Evolutionary conservation across 345 rosid species (phyloP).

Genomic region (Physaria fendleri): DNA sequence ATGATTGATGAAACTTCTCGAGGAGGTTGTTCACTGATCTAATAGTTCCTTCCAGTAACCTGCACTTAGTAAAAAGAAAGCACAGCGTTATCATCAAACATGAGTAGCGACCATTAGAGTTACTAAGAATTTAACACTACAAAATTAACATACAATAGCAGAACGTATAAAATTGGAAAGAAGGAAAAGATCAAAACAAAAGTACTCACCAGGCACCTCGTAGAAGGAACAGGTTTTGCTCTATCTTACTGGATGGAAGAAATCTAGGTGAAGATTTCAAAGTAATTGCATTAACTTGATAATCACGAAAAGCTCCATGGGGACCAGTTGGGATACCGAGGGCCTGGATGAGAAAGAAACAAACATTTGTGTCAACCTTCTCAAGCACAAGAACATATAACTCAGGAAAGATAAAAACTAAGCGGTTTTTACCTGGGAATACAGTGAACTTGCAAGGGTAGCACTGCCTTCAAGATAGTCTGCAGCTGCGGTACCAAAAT

Average conservation of each 20-base stretch:
- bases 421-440: no score
- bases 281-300: constrained; percentile 91
- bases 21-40: constrained; percentile 91
- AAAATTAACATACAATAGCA: no score
- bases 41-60: constrained; percentile 89
- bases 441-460: constrained; percentile 86
- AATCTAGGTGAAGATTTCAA: constrained; percentile 65
- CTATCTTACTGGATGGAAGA: constrained; percentile 38
- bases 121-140: no score
- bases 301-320: constrained; percentile 95
- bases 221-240: constrained; percentile 58
- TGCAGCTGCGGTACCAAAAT: constrained; percentile 64
- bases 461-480: constrained; percentile 84
- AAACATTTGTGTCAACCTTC: no score
- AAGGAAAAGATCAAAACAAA: constrained; percentile 4
- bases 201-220: constrained; percentile 70
- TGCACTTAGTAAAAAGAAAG: constrained; percentile 32
- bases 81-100: constrained; percentile 5
- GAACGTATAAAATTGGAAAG: not conserved
- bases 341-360: no score
- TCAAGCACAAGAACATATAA: no score
- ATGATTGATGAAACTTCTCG: constrained; percentile 97
- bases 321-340: no score
- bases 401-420: no score
- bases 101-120: not conserved